Conservation (phyloP, 1,284 basidiomycete genomes). For the Boletus austroedulis region DNA sequence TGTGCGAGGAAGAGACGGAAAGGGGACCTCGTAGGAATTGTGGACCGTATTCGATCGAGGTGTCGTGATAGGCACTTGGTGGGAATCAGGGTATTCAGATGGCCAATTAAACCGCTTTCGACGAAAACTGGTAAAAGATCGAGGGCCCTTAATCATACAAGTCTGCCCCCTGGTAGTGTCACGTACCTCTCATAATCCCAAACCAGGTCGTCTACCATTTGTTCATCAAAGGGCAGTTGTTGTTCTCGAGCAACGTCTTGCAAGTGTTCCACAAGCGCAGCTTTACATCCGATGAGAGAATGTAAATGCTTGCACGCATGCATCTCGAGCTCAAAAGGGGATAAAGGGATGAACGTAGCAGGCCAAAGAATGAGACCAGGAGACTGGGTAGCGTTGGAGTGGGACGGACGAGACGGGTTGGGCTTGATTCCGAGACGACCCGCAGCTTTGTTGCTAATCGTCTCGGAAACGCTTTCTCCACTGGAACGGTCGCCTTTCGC, state of each 20-base stretch:
- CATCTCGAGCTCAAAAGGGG: slow-evolving; percentile 62
- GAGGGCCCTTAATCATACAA: slow-evolving; percentile 1
- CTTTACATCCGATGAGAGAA: slow-evolving; percentile 56
- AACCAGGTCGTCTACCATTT: slow-evolving; percentile 51
- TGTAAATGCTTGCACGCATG: slow-evolving; percentile 66
- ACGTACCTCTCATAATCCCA: slow-evolving; percentile 70
- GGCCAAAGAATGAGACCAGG: slow-evolving; percentile 55
- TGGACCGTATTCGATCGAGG: slow-evolving; percentile 24
- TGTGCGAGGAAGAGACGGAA: slow-evolving; percentile 7
- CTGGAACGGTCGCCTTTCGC: slow-evolving; percentile 30
- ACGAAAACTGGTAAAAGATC: slow-evolving; percentile 48
- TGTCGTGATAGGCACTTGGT: slow-evolving; percentile 17
- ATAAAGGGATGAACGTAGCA: slow-evolving; percentile 54
- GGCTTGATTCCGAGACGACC: slow-evolving; percentile 40
- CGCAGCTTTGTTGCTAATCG: slow-evolving; percentile 43
- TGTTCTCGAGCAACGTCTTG: slow-evolving; percentile 38
- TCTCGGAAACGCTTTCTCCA: slow-evolving; percentile 31
- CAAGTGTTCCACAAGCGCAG: slow-evolving; percentile 53
- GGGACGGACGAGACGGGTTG: slow-evolving; percentile 6
- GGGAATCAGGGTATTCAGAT: slow-evolving; percentile 21
- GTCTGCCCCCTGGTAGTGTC: background rate
- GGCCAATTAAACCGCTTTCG: slow-evolving; percentile 62
- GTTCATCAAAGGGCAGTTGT: slow-evolving; percentile 30
- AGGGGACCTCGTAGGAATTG: slow-evolving; percentile 15
- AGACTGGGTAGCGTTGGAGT: slow-evolving; percentile 38